Base-by-base conservation (phyloP, 805 yeast genomes). In the Millerozyma acaciae region DNA sequence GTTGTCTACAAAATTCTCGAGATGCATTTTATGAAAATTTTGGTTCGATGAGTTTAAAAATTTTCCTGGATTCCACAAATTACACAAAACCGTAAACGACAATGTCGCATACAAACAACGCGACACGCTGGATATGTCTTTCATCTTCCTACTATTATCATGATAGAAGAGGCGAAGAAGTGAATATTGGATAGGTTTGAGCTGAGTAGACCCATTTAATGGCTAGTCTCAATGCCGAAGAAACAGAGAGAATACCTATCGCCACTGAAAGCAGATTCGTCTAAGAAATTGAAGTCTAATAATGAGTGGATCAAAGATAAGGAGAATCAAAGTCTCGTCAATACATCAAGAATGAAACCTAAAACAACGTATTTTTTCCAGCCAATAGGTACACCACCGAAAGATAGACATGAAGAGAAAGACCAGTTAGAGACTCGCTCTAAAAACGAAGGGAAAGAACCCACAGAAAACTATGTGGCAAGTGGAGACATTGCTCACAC, bases 281-380 rank as follows among this genome's bases (percentile, higher is more conserved):
- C 10, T 6, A 25, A 25, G 14, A 12, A 15, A n/a, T 15, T 25
- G 28, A 25, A n/a, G 15, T 8, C 28, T 9, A 25, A 25, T 15
- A 18, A 25, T 6, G 16, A 6, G 10, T n/a, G 16, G 10, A 15
- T 14, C 10, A 10, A 13, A 8, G 9, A 25, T 25, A 25, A 25
- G 16, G 28, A 25, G 28, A 25, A 25, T 10, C 14, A 15, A 25
- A 8, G 16, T n/a, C 18, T 15, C 16, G 10, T 25, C 18, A 25
- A 12, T 12, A 25, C 14, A 25, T 8, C 10, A 25, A 16, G 28
- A n/a, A 25, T 5, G 10, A 39, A 33, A 25, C 26, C 34, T 22
- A 53, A 46, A 40, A 55, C 61, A 6, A 54, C 61, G 6, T 65
- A 62, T 37, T 53, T 57, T 34, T 62, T 64, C 34, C 53, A 50